These are phyloP conservation scores for Saccharomycopsis babjevae DNA, from an alignment of 805 yeast species.

Conservation along the genomic window DNA sequence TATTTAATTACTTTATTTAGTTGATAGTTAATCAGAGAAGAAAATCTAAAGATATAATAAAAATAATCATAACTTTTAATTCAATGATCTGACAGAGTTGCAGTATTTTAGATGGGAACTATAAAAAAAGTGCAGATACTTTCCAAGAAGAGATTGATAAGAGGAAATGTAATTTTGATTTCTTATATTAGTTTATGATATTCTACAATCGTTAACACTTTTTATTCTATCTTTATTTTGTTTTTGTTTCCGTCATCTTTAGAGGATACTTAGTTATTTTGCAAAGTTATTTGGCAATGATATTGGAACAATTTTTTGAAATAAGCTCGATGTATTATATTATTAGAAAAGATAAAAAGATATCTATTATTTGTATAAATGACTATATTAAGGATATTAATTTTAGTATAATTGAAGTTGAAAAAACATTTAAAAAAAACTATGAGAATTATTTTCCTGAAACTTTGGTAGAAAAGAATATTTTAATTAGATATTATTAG, in stretches of 20 bases:
- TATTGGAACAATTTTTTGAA: no score
- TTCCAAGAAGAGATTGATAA: not conserved
- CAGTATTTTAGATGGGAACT: not conserved
- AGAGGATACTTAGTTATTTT: no score
- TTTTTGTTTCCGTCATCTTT: not conserved
- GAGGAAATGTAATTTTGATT: not conserved
- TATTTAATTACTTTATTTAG: not conserved
- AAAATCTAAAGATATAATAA: not conserved
- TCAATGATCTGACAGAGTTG: not conserved
- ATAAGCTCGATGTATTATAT: no score
- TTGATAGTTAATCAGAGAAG: constrained; percentile 1
- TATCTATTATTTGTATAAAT: no score
- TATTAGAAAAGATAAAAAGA: no score
- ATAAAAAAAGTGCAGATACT: not conserved
- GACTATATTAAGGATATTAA: no score
- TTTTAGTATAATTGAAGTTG: not conserved
- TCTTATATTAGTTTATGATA: not conserved
- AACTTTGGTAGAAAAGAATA: not conserved
- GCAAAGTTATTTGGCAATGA: no score
- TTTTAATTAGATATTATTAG: not conserved
- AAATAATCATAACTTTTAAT: not conserved
- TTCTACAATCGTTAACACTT: not conserved
- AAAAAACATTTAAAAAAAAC: not conserved
- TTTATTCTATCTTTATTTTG: not conserved
- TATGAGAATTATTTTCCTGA: not conserved